Evolutionary conservation across 495 filamentous ascomycete genomes (phyloP), one percentile per base, ranked within the genome.

Genomic region (Tuber calosporum): DNA sequence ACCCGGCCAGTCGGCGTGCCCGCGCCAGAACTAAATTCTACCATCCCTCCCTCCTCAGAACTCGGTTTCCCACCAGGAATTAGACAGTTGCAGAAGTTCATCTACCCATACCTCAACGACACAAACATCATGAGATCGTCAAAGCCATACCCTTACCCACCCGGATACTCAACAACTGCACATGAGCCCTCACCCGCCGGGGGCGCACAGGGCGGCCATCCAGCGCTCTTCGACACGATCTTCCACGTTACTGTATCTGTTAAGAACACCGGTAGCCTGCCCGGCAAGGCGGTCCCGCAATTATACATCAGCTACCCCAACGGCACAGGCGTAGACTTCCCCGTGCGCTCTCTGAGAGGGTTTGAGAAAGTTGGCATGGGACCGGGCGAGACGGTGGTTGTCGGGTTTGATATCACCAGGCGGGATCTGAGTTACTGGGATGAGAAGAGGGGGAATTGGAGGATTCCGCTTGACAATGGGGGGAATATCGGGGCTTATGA

Each of bases 371-470:
- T 93, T 11, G 82, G 82, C 26, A 72, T 94, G 45, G 81, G 86
- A 30, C 81, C 84, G 6, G 90, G 87, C 0, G 87, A 92, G 81
- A 85, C 79, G 43, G 83, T 76, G 73, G 85, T 79, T 15, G 89
- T 97, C 22, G 83, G 84, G n/a, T 89, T 98, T 80, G 85, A 86
- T 2, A 76, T 98, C 34, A 94, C 88, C 34, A 87, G 94, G 73
- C 87, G 90, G 76, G 94, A 97, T 81, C 75, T 92, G 72, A 91
- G 89, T 81, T 97, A 94, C 77, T 98, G 95, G 95, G 90, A 91
- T 77, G 86, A 89, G 9, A 83, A 84, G 43, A 80, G 81, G 77
- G 91, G 93, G 85, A 97, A 97, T 81, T 98, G 94, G 94, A 87
- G 91, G 15, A 86, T 98, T 84, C 84, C 80, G 17, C 53, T 62